These are phyloP conservation scores for Colletotrichum sp. DNA, from an alignment of 2,329 filamentous ascomycete genomes.

Conservation along the genomic window DNA sequence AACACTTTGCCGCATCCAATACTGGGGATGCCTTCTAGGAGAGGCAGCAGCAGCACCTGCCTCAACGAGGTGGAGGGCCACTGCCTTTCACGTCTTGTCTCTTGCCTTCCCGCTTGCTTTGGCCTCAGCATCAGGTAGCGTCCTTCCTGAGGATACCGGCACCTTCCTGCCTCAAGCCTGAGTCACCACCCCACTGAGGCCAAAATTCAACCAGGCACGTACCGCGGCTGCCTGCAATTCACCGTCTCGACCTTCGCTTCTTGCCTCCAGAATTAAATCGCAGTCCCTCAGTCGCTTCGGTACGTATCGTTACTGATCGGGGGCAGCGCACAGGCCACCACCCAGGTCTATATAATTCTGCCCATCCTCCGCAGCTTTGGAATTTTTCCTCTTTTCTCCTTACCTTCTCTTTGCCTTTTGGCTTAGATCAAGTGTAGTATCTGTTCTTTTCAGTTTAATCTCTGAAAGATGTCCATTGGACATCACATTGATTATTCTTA, in stretches of 20 bases:
- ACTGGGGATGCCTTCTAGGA: not conserved
- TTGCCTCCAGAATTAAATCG: not conserved
- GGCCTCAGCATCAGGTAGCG: not conserved
- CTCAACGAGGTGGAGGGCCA: not conserved
- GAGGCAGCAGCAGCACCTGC: not conserved
- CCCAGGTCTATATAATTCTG: not conserved
- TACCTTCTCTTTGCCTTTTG: not conserved
- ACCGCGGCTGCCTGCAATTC: not conserved
- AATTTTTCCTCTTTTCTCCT: not conserved
- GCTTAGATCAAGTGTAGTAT: constrained; percentile 21
- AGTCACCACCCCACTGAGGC: constrained; percentile 1
- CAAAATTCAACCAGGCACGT: not conserved
- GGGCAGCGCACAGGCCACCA: not conserved
- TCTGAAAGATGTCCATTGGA: not conserved
- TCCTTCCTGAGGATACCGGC: not conserved
- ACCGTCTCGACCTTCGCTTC: not conserved
- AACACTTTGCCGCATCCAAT: not conserved
- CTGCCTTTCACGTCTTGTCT: not conserved
- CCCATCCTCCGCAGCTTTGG: not conserved
- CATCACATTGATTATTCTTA: constrained; percentile 1
- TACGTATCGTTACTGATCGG: not conserved
- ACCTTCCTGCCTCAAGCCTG: not conserved
- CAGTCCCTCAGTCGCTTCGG: not conserved
- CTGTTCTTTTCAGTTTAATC: constrained; percentile 18
- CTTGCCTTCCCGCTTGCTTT: not conserved